Evolutionary conservation across 768 basidiomycete species (phyloP).

Genomic region (Boletus subparvulus): DNA sequence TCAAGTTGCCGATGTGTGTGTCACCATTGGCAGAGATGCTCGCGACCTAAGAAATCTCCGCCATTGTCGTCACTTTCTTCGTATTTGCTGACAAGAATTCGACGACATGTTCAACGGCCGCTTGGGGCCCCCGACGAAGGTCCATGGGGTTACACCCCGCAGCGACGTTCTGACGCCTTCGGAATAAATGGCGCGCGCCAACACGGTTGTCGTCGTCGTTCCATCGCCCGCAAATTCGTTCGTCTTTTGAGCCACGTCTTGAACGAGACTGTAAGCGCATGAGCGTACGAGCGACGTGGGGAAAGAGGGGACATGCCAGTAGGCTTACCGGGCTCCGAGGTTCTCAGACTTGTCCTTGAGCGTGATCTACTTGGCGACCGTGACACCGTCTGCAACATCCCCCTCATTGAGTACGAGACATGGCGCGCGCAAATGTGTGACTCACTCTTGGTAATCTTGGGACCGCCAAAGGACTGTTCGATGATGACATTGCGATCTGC

Average conservation of each 20-base stretch:
- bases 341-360: constrained; percentile 99
- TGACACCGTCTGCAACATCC: constrained; percentile 79
- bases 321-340: constrained; percentile 87
- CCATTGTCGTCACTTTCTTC: constrained; percentile 93
- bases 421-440: neutral
- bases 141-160: constrained; percentile 99
- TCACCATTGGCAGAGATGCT: constrained; percentile 88
- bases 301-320: neutral
- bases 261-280: constrained; percentile 63
- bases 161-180: constrained; percentile 98
- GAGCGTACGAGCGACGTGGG: neutral
- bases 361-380: constrained; percentile 91
- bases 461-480: constrained; percentile 86
- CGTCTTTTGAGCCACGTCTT: constrained; percentile 95
- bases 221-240: constrained; percentile 98
- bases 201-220: constrained; percentile 96
- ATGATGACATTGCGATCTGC: constrained; percentile 97
- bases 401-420: constrained; percentile 2
- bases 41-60: constrained; percentile 98
- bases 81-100: constrained; percentile 86
- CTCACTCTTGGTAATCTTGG: constrained; percentile 94
- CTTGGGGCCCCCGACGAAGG: constrained; percentile 95
- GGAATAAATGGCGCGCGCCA: constrained; percentile 95
- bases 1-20: constrained; percentile 87
- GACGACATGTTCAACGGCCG: constrained; percentile 94